phyloP scores from a whole-genome alignment of 352 stramenopile genomes.

The Blastocystis sp. region DNA sequence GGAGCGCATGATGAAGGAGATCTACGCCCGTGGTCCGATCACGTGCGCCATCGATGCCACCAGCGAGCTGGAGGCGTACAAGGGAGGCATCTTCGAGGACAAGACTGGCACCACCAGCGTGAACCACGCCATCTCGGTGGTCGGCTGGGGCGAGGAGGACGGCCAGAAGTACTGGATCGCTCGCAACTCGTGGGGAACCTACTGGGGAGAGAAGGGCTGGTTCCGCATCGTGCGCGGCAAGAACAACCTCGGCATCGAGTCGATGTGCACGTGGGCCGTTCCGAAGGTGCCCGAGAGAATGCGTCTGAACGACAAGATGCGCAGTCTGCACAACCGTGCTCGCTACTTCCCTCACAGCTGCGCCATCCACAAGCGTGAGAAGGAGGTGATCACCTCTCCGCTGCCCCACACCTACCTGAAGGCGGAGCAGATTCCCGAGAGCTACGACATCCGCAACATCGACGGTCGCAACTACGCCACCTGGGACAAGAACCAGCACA shows the following conservation, averaged over 20 bases:
- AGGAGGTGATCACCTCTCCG: constrained; percentile 62
- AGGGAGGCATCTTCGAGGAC: constrained; percentile 82
- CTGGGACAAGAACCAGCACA: constrained; percentile 97
- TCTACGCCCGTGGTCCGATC: constrained; percentile 86
- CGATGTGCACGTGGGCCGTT: constrained; percentile 82
- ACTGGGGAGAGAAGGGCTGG: constrained; percentile 89
- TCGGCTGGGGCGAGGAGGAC: constrained; percentile 83
- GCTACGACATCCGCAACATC: constrained; percentile 87
- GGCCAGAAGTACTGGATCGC: constrained; percentile 85
- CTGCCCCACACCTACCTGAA: constrained; percentile 74
- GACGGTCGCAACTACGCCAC: constrained; percentile 86
- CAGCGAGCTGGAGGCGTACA: constrained; percentile 75
- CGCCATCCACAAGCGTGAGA: constrained; percentile 71
- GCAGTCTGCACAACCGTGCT: constrained; percentile 72
- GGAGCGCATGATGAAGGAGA: constrained; percentile 88
- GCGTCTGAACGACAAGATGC: constrained; percentile 64
- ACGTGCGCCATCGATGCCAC: constrained; percentile 71
- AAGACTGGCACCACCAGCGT: constrained; percentile 72
- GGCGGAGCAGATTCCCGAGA: constrained; percentile 76
- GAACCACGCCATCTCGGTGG: constrained; percentile 86
- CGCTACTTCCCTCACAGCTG: constrained; percentile 80
- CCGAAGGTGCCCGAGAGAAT: constrained; percentile 63
- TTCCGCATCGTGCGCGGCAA: constrained; percentile 81
- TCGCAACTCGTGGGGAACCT: constrained; percentile 85
- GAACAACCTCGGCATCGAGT: constrained; percentile 86